Evolutionary conservation across 192 early-diverging fungal species (phyloP), one percentile per base, ranked within the genome.

Genomic region (Rhizophagus sp.): DNA sequence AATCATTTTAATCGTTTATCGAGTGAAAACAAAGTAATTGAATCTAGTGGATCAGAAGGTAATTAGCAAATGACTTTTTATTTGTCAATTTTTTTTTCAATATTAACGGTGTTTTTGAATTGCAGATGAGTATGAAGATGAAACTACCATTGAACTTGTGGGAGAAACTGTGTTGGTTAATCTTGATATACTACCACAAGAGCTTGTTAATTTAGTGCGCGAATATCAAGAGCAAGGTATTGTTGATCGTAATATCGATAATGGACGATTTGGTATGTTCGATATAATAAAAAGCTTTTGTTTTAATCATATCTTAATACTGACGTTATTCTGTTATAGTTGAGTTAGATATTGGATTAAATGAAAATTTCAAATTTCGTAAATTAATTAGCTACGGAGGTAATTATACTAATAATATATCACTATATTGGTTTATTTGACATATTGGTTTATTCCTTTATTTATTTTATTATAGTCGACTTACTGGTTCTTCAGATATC

Each of bases 311-410:
- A 44, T 47, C 15, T 66, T 15, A 33, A 66, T 15, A 25, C 24
- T 27, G 8, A 66, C 17, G 39, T 24, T 72, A n/a, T 36, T 22
- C 1, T 12, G 44, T 44, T 39, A 24, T 17, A 72, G 70, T 44
- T 39, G 70, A 72, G 7, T 44, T 72, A 39, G 70, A 72, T 44
- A 13, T 72, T 13, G 70, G 70, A 68, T 68, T 68, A 34, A 72
- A 72, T 17, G 70, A 49, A 12, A 1, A 22, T 30, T 72, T 72
- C 19, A 39, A 49, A 44, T 72, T 72, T 49, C 27, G 22, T 72
- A 72, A 72, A 72, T 39, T 22, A 24, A 39, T 72, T 24, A n/a
- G 36, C 4, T 34, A 44, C 17, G 44, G 27, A 4, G 64, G 70
- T 72, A 72, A 72, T 17, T 15, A 72, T 72, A 72, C 7, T 25